Evolutionary conservation across 2,329 filamentous ascomycete species (phyloP).

Genomic region (Teratosphaeriaceae sp.): DNA sequence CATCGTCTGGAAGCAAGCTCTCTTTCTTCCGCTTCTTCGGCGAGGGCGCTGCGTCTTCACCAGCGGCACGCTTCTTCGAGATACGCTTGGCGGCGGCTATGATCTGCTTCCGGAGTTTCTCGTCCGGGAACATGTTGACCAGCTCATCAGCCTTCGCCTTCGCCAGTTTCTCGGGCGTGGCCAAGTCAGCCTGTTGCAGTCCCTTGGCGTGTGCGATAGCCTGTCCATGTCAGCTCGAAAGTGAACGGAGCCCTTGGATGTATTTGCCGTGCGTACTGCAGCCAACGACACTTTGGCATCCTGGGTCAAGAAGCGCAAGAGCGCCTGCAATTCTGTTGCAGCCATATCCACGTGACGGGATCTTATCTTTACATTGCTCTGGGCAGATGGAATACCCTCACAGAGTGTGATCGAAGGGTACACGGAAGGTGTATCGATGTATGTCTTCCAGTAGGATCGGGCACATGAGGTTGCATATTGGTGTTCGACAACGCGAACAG

Average conservation of each 20-base stretch:
- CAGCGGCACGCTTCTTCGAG: constrained; percentile 47
- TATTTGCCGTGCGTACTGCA: constrained; percentile 6
- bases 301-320: constrained; percentile 53
- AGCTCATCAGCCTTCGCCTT: constrained; percentile 41
- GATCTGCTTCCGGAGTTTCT: constrained; percentile 51
- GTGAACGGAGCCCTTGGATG: neutral
- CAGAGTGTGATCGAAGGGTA: too few relatives aligned
- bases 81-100: constrained; percentile 51
- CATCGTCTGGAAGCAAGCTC: constrained; percentile 14
- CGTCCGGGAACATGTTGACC: constrained; percentile 41
- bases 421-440: too few relatives aligned
- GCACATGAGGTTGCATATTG: too few relatives aligned
- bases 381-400: too few relatives aligned
- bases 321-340: constrained; percentile 24
- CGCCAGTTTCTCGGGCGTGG: constrained; percentile 41
- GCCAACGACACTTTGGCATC: constrained; percentile 52
- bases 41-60: constrained; percentile 24
- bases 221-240: neutral
- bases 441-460: too few relatives aligned
- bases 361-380: constrained; percentile 10
- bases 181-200: constrained; percentile 45
- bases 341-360: too few relatives aligned
- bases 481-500: too few relatives aligned
- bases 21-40: constrained; percentile 31
- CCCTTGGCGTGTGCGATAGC: constrained; percentile 50